These are phyloP conservation scores for Huiozyma naganishii DNA, from an alignment of 805 yeast species.

Conservation along the genomic window DNA sequence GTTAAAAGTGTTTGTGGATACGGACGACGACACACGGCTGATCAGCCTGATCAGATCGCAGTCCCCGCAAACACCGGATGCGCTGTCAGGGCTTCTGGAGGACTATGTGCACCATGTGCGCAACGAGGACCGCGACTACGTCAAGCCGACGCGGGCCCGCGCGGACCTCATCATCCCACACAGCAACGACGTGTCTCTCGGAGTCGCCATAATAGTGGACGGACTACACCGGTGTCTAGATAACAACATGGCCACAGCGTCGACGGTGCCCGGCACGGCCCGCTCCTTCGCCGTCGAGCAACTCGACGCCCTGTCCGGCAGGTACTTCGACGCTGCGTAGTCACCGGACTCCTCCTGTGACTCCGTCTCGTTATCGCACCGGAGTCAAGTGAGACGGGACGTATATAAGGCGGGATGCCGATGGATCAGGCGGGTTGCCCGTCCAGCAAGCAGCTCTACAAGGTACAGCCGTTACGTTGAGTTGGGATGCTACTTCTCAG, in stretches of 20 bases:
- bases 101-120: conserved; percentile 24
- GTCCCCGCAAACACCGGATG: conserved; percentile 7
- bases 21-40: conserved; percentile 76
- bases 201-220: conserved; percentile 22
- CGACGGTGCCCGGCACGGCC: conserved; percentile 7
- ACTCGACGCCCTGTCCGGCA: background rate
- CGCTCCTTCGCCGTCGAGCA: background rate
- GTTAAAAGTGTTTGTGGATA: conserved; percentile 64
- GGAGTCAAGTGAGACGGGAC: conserved; percentile 16
- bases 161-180: conserved; percentile 27
- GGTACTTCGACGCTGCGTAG: conserved; percentile 16
- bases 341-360: conserved; percentile 10
- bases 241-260: conserved; percentile 13
- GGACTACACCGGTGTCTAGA: conserved; percentile 11
- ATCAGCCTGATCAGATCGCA: conserved; percentile 54
- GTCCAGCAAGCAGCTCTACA: too few species aligned
- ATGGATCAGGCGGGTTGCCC: too few species aligned
- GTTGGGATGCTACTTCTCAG: too few species aligned
- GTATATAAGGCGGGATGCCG: conserved; percentile 23
- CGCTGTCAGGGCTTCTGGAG: conserved; percentile 13
- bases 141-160: conserved; percentile 21
- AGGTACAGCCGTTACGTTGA: too few species aligned
- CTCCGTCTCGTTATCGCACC: too few species aligned
- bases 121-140: conserved; percentile 23
- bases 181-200: conserved; percentile 16